Conservation (phyloP, 2,329 filamentous ascomycete genomes). For the Teratosphaeria zuluensis region DNA sequence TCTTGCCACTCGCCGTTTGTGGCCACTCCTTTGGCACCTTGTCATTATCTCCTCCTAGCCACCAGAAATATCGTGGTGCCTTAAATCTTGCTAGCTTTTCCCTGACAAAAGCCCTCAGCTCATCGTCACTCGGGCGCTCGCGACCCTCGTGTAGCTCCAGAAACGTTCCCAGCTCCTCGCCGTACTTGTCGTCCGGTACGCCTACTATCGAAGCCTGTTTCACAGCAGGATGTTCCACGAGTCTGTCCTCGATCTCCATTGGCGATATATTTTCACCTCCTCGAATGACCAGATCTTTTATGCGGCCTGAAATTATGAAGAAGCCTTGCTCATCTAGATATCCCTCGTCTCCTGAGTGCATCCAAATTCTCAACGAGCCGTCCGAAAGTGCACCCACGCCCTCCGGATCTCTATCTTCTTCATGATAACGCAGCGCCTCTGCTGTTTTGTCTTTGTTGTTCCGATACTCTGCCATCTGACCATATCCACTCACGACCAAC, state of each 20-base stretch:
- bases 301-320: constrained; percentile 26
- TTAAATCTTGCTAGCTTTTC: constrained; percentile 18
- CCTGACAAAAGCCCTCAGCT: constrained; percentile 11
- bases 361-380: constrained; percentile 44
- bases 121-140: constrained; percentile 11
- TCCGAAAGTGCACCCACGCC: constrained; percentile 38
- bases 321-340: constrained; percentile 36
- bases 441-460: constrained; percentile 65
- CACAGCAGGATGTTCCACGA: constrained; percentile 18
- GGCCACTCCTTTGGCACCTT: constrained; percentile 17
- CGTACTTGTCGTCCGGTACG: constrained; percentile 20
- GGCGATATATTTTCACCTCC: constrained; percentile 59
- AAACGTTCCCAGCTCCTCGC: constrained; percentile 23
- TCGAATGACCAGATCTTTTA: constrained; percentile 28
- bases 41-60: constrained; percentile 10
- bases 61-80: constrained; percentile 17
- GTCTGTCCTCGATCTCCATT: constrained; percentile 19
- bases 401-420: constrained; percentile 13
- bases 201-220: constrained; percentile 22
- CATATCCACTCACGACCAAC: constrained; percentile 69
- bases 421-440: constrained; percentile 46
- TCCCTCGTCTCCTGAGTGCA: constrained; percentile 52
- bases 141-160: constrained; percentile 21
- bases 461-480: constrained; percentile 56
- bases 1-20: constrained; percentile 19